Conservation (phyloP, 345 rosid species). For the Psidium guajava region DNA sequence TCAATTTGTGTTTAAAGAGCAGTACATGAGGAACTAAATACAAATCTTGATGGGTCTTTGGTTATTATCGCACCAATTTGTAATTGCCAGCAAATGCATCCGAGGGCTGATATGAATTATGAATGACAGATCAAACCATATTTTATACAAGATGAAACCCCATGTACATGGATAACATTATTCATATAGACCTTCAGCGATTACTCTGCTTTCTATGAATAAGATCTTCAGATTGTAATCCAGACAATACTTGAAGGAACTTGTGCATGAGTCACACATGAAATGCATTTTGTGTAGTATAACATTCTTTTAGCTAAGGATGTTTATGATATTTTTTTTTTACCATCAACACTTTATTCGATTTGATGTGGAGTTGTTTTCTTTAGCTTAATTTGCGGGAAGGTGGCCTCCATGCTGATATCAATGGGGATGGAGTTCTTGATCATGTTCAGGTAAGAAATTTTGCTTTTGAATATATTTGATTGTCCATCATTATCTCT, state of each 20-base stretch:
- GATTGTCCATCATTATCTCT: not conserved
- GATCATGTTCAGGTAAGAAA: conserved; percentile 90
- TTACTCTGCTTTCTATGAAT: not conserved
- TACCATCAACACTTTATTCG: not conserved
- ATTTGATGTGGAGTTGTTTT: conserved; percentile 8
- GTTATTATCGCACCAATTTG: not conserved
- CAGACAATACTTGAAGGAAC: not conserved
- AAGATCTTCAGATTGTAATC: not conserved
- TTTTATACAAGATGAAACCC: not conserved
- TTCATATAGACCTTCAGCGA: not conserved
- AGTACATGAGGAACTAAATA: not conserved
- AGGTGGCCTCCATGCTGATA: conserved; percentile 99
- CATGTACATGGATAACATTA: not conserved
- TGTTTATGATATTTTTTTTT: not conserved
- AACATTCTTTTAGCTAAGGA: not conserved
- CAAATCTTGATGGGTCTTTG: not conserved
- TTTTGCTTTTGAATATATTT: not conserved
- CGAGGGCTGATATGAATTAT: not conserved
- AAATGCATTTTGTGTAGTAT: not conserved
- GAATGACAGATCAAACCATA: not conserved
- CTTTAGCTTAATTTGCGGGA: conserved; percentile 88
- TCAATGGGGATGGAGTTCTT: conserved; percentile 97
- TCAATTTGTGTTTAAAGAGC: not conserved
- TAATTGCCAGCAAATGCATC: not conserved
- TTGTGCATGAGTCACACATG: not conserved